Evolutionary conservation across 352 stramenopile species (phyloP), one percentile per base, ranked within the genome.

Genomic region (Pythium utonaiense): DNA sequence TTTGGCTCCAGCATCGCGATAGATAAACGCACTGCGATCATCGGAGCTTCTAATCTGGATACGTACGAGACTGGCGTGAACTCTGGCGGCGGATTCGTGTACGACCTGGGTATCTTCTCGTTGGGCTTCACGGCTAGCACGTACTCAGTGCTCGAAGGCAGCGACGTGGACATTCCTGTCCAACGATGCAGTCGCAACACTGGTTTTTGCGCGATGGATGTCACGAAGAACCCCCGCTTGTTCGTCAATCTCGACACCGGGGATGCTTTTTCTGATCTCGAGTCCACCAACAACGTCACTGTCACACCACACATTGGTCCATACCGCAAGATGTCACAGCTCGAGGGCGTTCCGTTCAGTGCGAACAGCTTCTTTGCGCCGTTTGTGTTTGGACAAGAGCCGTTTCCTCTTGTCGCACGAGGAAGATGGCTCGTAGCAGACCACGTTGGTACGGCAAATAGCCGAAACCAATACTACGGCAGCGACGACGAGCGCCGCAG

Each of bases 21-120:
- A 25, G 62, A 95, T 44, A 75, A 91, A 24, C 80, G 83, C 13
- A 87, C 79, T 13, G 95, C 90, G 4, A 78, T 96, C n/a, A 70
- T 98, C 16, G 95, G 95, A 31, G 83, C 91, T 2, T 87, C 91
- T 1, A 98, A 98, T 55, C 71, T 96, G 19, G 95, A 99, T 64
- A 93, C 86, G 1, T 83, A 94, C 25, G 84, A 93, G 31, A 83
- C 91, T 17, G 80, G 83, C 12, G 82, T 87, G 53, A 98, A 98
- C 66, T 87, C 90, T 17, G 96, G 96, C 16, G 90, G 92, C n/a
- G 96, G 80, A 0, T 89, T 96, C 44, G 77, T 97, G 14, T 97
- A 93, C 53, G 91, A 98, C 52, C 66, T 98, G 17, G 79, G 80
- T 7, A 94, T 98, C 55, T 45, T 98, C 9, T 83, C 92, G 33